Evolutionary conservation across 1,139 yeast species (phyloP), one percentile per base, ranked within the genome.

Genomic region (Kluyveromyces sp.): DNA sequence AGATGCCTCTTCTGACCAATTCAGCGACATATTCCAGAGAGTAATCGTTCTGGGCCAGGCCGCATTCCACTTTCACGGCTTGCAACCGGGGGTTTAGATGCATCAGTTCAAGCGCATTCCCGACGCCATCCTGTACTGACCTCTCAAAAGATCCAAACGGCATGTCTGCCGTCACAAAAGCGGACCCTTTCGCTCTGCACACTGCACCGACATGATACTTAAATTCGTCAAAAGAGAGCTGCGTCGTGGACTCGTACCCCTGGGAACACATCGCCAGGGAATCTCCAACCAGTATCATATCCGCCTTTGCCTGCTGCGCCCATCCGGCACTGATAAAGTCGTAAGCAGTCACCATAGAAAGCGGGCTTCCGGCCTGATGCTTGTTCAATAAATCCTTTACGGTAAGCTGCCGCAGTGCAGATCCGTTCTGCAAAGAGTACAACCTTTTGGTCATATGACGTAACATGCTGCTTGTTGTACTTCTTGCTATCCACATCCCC

Each of bases 231-330:
- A 85, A 74, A 2, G 79, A 73, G 34, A 88, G 66, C 56, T 83
- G 85, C 49, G 81, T 79, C 1, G 96, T 87, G 42, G 84, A 82
- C 4, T 74, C 73, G 57, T 82, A 82, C 0, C 98, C 98, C 49
- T 87, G 71, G 0, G 95, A 75, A 1, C 86, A 89, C 96, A 88
- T 89, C 1, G 96, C 88, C 33, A 92, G 67, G 0, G 97, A 89
- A 62, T 92, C 98, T 1, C 98, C 98, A 4, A 92, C 80, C 7
- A 92, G 71, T 9, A 81, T 71, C 42, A 82, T 72, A 54, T 92
- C 97, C 1, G 79, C 72, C 0, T 75, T 73, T 1, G 94, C 80
- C 11, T 71, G 61, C 41, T 85, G 88, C 0, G 88, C 94, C 58
- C 84, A 70, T 30, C 70, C 68, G 0, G 81, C 92, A 0, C 95